Conservation (phyloP, 2,329 filamentous ascomycete genomes). For the Zasmidium cellare region DNA sequence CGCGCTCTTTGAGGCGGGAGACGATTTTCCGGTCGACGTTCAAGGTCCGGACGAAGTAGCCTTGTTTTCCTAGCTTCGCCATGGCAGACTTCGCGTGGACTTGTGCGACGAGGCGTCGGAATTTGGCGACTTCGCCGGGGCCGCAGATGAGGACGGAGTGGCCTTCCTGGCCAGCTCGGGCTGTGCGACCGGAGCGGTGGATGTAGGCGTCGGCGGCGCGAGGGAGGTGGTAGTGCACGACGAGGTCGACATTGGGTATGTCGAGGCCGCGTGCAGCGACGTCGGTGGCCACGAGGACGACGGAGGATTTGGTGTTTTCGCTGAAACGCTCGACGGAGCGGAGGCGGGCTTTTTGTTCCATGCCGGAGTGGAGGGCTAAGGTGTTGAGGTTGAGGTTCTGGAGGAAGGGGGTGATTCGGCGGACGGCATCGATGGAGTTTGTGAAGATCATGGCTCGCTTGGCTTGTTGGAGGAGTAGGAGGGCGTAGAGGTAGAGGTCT, state of each 20-base stretch:
- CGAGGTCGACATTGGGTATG: constrained; percentile 83
- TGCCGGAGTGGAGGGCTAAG: constrained; percentile 82
- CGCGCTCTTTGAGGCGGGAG: constrained; percentile 71
- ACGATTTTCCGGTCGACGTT: constrained; percentile 82
- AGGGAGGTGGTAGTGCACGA: constrained; percentile 94
- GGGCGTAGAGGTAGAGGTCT: constrained; percentile 89
- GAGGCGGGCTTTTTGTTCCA: constrained; percentile 94
- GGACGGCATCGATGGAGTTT: constrained; percentile 91
- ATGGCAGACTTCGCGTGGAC: constrained; percentile 66
- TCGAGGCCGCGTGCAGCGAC: constrained; percentile 92
- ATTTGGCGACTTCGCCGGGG: constrained; percentile 85
- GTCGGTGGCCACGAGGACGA: constrained; percentile 84
- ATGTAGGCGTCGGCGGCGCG: constrained; percentile 91
- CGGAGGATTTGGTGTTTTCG: constrained; percentile 44
- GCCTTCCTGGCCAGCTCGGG: constrained; percentile 75
- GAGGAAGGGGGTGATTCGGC: constrained; percentile 80
- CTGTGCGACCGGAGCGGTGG: constrained; percentile 90
- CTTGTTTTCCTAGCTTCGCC: constrained; percentile 40
- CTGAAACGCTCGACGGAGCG: constrained; percentile 84
- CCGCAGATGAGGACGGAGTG: constrained; percentile 85
- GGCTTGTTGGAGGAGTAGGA: constrained; percentile 79
- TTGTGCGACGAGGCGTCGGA: constrained; percentile 79
- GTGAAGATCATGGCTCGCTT: constrained; percentile 86
- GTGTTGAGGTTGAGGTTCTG: constrained; percentile 77
- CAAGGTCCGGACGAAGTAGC: constrained; percentile 74